phyloP scores from a whole-genome alignment of 495 filamentous ascomycete genomes.

The Neurospora sp. region DNA sequence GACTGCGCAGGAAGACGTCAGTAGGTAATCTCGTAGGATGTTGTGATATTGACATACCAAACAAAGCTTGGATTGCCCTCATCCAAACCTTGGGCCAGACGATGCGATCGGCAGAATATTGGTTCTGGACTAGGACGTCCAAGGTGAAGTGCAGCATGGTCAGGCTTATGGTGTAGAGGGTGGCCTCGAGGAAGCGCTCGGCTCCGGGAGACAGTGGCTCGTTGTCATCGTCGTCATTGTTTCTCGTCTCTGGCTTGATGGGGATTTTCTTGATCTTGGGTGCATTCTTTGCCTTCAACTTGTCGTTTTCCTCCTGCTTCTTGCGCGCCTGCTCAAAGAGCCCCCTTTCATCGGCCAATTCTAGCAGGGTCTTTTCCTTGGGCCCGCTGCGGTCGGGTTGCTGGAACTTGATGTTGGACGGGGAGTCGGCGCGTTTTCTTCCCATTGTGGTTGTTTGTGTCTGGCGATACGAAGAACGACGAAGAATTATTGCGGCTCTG shows the following conservation, averaged over 20 bases:
- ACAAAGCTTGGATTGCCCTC: constrained; percentile 38
- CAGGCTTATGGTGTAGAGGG: constrained; percentile 63
- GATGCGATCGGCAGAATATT: constrained; percentile 63
- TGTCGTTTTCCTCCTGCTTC: constrained; percentile 12
- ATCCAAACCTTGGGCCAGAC: constrained; percentile 44
- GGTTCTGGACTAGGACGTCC: constrained; percentile 81
- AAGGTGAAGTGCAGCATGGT: constrained; percentile 78
- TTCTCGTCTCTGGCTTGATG: constrained; percentile 14
- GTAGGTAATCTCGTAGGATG: not conserved
- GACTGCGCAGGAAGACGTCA: constrained; percentile 29
- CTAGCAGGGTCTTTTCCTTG: constrained; percentile 49
- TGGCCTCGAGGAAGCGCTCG: constrained; percentile 46
- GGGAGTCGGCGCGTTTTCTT: constrained; percentile 36
- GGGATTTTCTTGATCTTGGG: constrained; percentile 5
- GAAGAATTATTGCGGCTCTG: not conserved
- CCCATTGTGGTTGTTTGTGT: constrained; percentile 23
- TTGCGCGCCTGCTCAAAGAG: constrained; percentile 35
- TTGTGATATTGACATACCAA: constrained; percentile 28
- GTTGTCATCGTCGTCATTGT: constrained; percentile 18
- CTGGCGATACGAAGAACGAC: not conserved
- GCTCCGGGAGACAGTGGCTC: constrained; percentile 23
- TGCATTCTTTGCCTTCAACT: constrained; percentile 16
- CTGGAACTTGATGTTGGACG: constrained; percentile 41
- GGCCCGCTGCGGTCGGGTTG: constrained; percentile 48
- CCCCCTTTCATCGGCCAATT: constrained; percentile 50